Evolutionary conservation across 768 basidiomycete species (phyloP), one percentile per base, ranked within the genome.

Genomic region (Lyophyllum shimeji): DNA sequence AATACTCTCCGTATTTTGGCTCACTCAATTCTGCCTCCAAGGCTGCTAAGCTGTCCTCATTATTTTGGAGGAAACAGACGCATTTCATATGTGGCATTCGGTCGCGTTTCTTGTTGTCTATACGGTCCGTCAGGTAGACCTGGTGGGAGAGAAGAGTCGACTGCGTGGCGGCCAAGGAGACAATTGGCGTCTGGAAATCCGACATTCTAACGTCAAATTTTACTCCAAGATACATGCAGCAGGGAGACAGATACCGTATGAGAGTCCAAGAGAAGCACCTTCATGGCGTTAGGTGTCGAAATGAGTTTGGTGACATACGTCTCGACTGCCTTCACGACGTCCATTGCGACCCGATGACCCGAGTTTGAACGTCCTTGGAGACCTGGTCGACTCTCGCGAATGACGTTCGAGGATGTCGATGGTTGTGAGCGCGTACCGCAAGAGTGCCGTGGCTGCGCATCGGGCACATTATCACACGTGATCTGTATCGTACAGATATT

Each of bases 1-100:
- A 98, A 75, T 99, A 99, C 75, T 95, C 94, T 69, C 95, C 95
- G 65, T 98, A 99, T 72, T 90, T 90, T 9, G 95, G 96, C 65
- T 93, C 89, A 34, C 80, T 80, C 31, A 99, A 78, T 67, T 99
- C 97, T 53, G 82, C 76, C 61, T 89, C 89, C 53, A 98, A 79
- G 23, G 89, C 89, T 53, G 86, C 85, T 33, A 99, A 76, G 66
- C 92, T 95, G 27, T 88, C 85, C 46, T 91, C 87, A 53, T 81
- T 89, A 37, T 86, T 86, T 50, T 93, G 86, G 8, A 99, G 78
- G 68, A 99, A 95, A 70, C 93, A 96, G 51, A 98, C 85, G 67
- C 97, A 98, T 74, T 95, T 96, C 83, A 99, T 90, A 68, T 99
- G 96, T 12, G 92, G 85, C 84, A 98, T 93, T 23, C 92, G 76